Conservation (phyloP, 345 rosid genomes). For the Noccaea caerulescens region DNA sequence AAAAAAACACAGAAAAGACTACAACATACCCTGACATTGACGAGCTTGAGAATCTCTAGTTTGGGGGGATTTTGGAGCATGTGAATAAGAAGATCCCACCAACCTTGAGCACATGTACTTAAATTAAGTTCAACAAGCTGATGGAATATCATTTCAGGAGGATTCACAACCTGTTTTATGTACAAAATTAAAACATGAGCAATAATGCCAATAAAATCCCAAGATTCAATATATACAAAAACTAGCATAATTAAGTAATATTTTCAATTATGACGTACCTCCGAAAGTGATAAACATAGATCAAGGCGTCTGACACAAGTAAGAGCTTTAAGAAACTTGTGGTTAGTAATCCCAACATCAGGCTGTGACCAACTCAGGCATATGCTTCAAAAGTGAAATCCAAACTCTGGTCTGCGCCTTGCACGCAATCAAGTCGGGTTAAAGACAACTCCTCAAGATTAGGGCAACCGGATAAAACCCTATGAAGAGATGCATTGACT, state of each 20-base stretch:
- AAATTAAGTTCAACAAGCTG: constrained; percentile 25
- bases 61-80: constrained; percentile 28
- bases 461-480: constrained; percentile 14
- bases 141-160: constrained; percentile 12
- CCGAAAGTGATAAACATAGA: constrained; percentile 3
- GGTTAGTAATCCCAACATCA: background rate
- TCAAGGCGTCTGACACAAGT: constrained; percentile 17
- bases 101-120: background rate
- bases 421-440: background rate
- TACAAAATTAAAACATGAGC: background rate
- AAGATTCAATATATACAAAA: background rate
- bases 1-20: no score
- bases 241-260: no score
- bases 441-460: constrained; percentile 13
- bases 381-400: background rate
- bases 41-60: constrained; percentile 11
- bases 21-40: background rate
- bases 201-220: background rate
- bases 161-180: background rate
- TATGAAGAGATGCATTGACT: background rate
- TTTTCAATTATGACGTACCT: background rate
- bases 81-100: constrained; percentile 19
- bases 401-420: no score
- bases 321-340: constrained; percentile 1
- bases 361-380: constrained; percentile 16